Base-by-base conservation (phyloP, 352 stramenopile species). In the Phytophthora colocasiae region DNA sequence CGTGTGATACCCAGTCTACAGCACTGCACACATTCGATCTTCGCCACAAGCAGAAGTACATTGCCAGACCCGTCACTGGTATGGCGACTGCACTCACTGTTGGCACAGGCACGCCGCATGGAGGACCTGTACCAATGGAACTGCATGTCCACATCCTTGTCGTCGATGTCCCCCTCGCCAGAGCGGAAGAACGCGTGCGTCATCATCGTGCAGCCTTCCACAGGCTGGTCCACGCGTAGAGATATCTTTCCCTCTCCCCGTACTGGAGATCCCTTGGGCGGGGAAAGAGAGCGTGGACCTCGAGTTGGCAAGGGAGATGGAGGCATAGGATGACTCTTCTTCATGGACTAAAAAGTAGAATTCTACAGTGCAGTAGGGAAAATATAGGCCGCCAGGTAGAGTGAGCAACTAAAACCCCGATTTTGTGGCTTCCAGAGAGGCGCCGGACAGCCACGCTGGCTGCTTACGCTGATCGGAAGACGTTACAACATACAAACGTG, bases 181-280 rank as follows among this genome's bases (percentile, higher is more conserved):
- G 81, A 90, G 31, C 83, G 83, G 51, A 90, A 92, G 63, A 92
- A 92, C n/a, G 82, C 80, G 63, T 92, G 84, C 60, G 82, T 88
- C 77, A 84, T 86, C 55, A 92, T 83, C 46, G 71, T 66, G 60
- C 84, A 92, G 50, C 77, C 74, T 52, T 89, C 81, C 31, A 92
- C 81, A 3, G 84, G 84, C 64, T 92, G 84, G 55, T 92, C 84
- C 22, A 92, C 81, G 24, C 84, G 81, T 49, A 92, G 67, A 24
- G 84, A 92, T 59, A 92, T 89, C 65, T 87, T 85, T 45, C 80
- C 80, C 59, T 92, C 82, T n/a, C 80, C 77, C 46, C 77, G 66
- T 52, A 87, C 58, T 27, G 81, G 81, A n/a, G 81, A 92, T 9
- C 77, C 80, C 57, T 73, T 85, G 14, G 73, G 67, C 32, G 83